A percentile compares a stretch with the other conserved stretches of the same genome.
phyloP scores from a whole-genome alignment of 768 basidiomycete species.

The Hygrophoropsis aurantiaca region DNA sequence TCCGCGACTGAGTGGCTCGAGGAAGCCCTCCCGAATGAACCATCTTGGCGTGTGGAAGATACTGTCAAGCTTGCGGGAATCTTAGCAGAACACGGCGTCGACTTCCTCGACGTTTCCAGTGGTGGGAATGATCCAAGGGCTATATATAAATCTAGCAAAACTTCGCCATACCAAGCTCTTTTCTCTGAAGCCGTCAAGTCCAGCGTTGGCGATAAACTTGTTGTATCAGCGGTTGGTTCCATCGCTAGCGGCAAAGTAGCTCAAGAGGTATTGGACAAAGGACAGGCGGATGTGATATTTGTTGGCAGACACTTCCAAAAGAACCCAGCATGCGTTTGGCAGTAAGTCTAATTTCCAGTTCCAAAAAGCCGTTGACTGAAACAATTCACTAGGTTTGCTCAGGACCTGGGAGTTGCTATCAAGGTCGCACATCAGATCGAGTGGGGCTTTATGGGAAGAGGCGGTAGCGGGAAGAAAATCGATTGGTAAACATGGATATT shows the following conservation, averaged over 20 bases:
- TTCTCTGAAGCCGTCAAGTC: slow-evolving; percentile 56
- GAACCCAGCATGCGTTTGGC: slow-evolving; percentile 51
- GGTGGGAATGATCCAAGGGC: slow-evolving; percentile 57
- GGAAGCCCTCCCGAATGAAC: slow-evolving; percentile 53
- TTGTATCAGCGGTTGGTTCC: slow-evolving; percentile 24
- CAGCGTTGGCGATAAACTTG: slow-evolving; percentile 40
- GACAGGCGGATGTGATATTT: slow-evolving; percentile 46
- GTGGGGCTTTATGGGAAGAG: slow-evolving; percentile 50
- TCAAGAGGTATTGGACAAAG: slow-evolving; percentile 42
- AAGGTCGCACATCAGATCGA: slow-evolving; percentile 52
- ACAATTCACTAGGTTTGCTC: slow-evolving; percentile 39
- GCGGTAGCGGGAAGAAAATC: slow-evolving; percentile 5
- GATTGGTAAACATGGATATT: slow-evolving; percentile 18
- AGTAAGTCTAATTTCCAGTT: slow-evolving; percentile 16
- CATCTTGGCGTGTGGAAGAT: slow-evolving; percentile 70
- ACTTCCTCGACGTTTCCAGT: slow-evolving; percentile 71
- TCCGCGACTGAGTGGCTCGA: slow-evolving; percentile 78
- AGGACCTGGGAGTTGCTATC: slow-evolving; percentile 51
- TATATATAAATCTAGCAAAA: slow-evolving; percentile 7
- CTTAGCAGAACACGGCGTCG: slow-evolving; percentile 65
- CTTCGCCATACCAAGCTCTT: slow-evolving; percentile 51
- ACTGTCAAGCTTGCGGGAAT: slow-evolving; percentile 59
- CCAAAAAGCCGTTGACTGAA: neutral
- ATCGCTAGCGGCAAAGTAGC: slow-evolving; percentile 39
- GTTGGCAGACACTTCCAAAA: slow-evolving; percentile 58